Percentiles rank a stretch among this genome's conserved stretches.
Evolutionary conservation across 306 rosid genomes (phyloP).

Genomic region (Lotus japonicus): DNA sequence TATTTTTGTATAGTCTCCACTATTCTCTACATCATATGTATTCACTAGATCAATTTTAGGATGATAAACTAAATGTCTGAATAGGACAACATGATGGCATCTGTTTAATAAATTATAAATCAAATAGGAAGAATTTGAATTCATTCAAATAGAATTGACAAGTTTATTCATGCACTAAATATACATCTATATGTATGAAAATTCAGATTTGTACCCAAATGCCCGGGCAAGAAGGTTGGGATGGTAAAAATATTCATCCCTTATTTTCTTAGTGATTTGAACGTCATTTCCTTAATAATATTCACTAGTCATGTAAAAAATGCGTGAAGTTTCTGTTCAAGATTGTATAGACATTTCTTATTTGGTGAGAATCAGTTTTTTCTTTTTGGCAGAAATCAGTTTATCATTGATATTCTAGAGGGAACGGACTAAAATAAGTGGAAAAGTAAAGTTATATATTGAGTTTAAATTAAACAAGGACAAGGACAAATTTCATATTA

Average conservation of each 20-base stretch:
- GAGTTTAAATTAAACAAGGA: conserved; percentile 1
- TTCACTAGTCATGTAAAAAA: too few relatives aligned
- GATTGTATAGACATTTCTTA: too few relatives aligned
- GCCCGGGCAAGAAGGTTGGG: not conserved
- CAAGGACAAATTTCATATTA: not conserved
- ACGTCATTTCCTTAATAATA: too few relatives aligned
- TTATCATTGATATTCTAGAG: not conserved
- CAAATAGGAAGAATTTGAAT: not conserved
- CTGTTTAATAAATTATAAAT: not conserved
- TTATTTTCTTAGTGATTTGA: too few relatives aligned
- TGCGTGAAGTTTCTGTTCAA: too few relatives aligned
- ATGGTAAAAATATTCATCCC: too few relatives aligned
- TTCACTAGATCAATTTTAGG: not conserved
- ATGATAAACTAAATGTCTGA: not conserved
- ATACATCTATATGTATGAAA: not conserved
- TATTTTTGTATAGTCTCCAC: not conserved
- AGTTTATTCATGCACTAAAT: too few relatives aligned
- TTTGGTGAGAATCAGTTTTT: too few relatives aligned
- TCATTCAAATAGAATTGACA: too few relatives aligned
- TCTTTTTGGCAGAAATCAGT: too few relatives aligned
- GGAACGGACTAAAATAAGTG: not conserved
- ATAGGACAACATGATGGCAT: not conserved
- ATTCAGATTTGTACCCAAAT: not conserved
- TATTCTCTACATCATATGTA: not conserved
- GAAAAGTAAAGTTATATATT: not conserved